A percentile compares a stretch with the other conserved stretches of the same genome.
Conservation (phyloP, 2,329 filamentous ascomycete species). For the Fusarium staphyleae region DNA sequence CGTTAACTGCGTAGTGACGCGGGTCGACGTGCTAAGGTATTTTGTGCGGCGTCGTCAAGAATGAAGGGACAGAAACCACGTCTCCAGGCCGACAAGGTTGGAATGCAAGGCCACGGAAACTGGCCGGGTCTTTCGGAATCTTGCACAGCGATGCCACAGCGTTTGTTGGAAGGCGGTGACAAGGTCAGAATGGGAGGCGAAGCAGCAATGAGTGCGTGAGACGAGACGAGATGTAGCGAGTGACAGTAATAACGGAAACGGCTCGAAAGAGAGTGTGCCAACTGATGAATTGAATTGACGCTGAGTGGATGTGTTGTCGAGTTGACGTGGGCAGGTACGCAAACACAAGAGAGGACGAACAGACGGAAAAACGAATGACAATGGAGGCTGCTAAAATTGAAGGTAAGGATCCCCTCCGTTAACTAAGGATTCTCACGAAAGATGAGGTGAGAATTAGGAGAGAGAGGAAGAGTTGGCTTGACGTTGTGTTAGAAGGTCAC, state of each 20-base stretch:
- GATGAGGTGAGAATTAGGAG: constrained; percentile 37
- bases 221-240: constrained; percentile 19
- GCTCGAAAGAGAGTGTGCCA: constrained; percentile 21
- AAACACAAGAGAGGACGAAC: constrained; percentile 25
- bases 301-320: constrained; percentile 17
- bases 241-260: constrained; percentile 17
- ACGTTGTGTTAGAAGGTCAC: not conserved
- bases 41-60: constrained; percentile 12
- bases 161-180: constrained; percentile 17
- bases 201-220: constrained; percentile 19
- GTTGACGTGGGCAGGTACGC: constrained; percentile 25
- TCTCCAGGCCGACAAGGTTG: constrained; percentile 34
- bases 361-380: constrained; percentile 37
- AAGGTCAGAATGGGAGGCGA: constrained; percentile 21
- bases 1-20: constrained; percentile 20
- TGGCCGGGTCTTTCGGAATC: constrained; percentile 18
- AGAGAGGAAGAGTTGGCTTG: constrained; percentile 15
- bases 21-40: too few species aligned
- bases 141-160: constrained; percentile 18
- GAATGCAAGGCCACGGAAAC: constrained; percentile 34
- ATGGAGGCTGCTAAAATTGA: constrained; percentile 6
- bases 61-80: constrained; percentile 29
- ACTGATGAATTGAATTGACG: constrained; percentile 3
- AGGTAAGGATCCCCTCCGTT: constrained; percentile 40
- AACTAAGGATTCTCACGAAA: constrained; percentile 40